A percentile compares a stretch with the other conserved stretches of the same genome.
Evolutionary conservation across 1,139 yeast species (phyloP).

Genomic region (Yamadazyma trypodendri): DNA sequence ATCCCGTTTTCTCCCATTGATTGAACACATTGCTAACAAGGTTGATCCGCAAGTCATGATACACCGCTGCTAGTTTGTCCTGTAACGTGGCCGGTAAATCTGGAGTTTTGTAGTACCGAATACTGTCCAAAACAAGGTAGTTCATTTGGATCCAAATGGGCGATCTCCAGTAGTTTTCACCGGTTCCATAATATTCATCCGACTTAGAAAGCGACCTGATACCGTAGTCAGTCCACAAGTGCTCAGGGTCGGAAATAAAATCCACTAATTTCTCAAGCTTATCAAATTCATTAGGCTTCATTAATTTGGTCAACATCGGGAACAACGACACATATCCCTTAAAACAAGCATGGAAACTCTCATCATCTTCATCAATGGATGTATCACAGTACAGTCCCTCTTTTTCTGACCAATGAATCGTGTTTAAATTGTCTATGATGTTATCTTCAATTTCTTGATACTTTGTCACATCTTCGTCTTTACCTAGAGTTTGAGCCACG

Average conservation of each 20-base stretch:
- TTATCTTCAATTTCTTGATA: conserved; percentile 55
- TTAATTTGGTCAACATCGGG: conserved; percentile 77
- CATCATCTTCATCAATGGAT: conserved; percentile 71
- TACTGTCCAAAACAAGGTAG: conserved; percentile 72
- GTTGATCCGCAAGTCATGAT: conserved; percentile 59
- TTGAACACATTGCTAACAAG: conserved; percentile 65
- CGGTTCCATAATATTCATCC: conserved; percentile 67
- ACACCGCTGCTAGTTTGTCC: conserved; percentile 39
- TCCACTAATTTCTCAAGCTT: conserved; percentile 54
- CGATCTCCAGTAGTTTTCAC: conserved; percentile 95
- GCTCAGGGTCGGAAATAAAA: conserved; percentile 63
- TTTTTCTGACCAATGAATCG: conserved; percentile 75
- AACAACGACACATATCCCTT: conserved; percentile 85
- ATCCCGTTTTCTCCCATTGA: conserved; percentile 76
- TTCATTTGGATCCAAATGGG: conserved; percentile 93
- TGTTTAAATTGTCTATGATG: conserved; percentile 62
- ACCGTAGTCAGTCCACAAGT: conserved; percentile 79
- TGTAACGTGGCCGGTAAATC: conserved; percentile 30
- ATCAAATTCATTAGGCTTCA: conserved; percentile 50
- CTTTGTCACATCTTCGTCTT: conserved; percentile 52
- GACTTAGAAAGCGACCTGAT: conserved; percentile 75
- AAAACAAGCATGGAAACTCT: conserved; percentile 68
- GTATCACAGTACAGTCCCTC: conserved; percentile 79
- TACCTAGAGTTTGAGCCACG: conserved; percentile 66
- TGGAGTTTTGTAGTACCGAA: conserved; percentile 49